Evolutionary conservation across 352 stramenopile genomes (phyloP).

Genomic region (Pythium grandisporangium): DNA sequence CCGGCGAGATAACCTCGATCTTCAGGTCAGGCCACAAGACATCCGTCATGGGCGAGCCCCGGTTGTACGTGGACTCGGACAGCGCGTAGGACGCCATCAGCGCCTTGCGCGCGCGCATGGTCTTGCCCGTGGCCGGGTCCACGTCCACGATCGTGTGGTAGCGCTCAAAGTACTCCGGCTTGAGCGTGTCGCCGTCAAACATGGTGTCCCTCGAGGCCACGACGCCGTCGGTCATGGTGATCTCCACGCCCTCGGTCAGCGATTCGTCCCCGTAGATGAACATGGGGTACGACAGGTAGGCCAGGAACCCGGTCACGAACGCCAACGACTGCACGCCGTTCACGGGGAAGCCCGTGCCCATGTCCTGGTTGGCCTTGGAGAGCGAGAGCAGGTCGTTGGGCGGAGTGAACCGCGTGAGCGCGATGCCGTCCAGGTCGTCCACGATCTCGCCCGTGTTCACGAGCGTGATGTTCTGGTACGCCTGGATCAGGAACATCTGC

Average conservation of each 20-base stretch:
- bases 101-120: constrained; percentile 56
- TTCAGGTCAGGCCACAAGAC: constrained; percentile 38
- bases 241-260: constrained; percentile 28
- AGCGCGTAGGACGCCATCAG: constrained; percentile 47
- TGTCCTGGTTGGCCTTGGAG: constrained; percentile 11
- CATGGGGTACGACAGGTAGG: constrained; percentile 48
- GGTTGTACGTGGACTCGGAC: constrained; percentile 20
- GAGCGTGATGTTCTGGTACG: constrained; percentile 50
- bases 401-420: constrained; percentile 40
- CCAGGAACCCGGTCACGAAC: constrained; percentile 43
- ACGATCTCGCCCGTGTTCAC: constrained; percentile 23
- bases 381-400: constrained; percentile 20
- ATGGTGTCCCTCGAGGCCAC: constrained; percentile 27
- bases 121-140: constrained; percentile 54
- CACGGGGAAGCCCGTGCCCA: constrained; percentile 34
- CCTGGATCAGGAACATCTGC: constrained; percentile 44
- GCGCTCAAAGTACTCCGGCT: constrained; percentile 23
- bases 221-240: constrained; percentile 40
- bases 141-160: constrained; percentile 60
- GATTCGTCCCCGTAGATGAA: constrained; percentile 46
- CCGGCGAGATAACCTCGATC: constrained; percentile 43
- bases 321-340: constrained; percentile 38
- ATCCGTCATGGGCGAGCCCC: constrained; percentile 43
- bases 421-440: constrained; percentile 29
- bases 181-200: constrained; percentile 40